Percentiles rank a stretch among this genome's conserved stretches.
Evolutionary conservation across 2,329 filamentous ascomycete genomes (phyloP).

Genomic region (Mollisia scopiformis): DNA sequence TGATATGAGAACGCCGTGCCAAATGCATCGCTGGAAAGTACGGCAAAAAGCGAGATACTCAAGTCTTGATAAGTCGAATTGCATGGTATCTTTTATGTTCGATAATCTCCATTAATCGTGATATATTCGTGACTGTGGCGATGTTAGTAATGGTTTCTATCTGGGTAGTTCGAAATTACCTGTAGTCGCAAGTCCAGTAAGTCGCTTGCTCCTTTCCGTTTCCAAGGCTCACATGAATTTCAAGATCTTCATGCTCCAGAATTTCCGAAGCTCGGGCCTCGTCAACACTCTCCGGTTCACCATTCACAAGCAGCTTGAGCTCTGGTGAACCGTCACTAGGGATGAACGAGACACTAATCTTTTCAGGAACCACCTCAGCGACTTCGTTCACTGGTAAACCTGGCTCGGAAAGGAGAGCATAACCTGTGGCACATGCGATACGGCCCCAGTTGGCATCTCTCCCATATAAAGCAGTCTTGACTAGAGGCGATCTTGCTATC

Average conservation of each 20-base stretch:
- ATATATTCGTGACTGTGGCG: slow-evolving; percentile 64
- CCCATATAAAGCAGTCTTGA: slow-evolving; percentile 97
- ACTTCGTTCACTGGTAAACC: slow-evolving; percentile 61
- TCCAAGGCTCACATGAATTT: slow-evolving; percentile 75
- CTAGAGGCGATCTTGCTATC: slow-evolving; percentile 88
- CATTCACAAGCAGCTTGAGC: slow-evolving; percentile 75
- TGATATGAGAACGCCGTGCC: background rate
- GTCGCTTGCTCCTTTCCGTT: slow-evolving; percentile 69
- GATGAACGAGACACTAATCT: slow-evolving; percentile 78
- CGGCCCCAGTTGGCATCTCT: slow-evolving; percentile 99
- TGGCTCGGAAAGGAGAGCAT: slow-evolving; percentile 66
- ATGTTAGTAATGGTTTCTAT: slow-evolving; percentile 16
- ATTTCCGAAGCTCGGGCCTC: slow-evolving; percentile 79
- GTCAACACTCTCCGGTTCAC: slow-evolving; percentile 79
- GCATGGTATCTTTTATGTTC: slow-evolving; percentile 48
- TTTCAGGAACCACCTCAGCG: slow-evolving; percentile 65
- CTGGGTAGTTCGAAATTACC: slow-evolving; percentile 53
- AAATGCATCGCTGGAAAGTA: background rate
- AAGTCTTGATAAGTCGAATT: background rate
- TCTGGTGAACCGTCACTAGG: slow-evolving; percentile 77
- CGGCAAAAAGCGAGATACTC: background rate
- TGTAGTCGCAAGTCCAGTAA: slow-evolving; percentile 88
- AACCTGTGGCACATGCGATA: slow-evolving; percentile 92
- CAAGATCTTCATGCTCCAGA: slow-evolving; percentile 74
- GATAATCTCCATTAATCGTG: slow-evolving; percentile 68